Conservation (phyloP, 768 basidiomycete species). For the Gelatoporia subvermispora region DNA sequence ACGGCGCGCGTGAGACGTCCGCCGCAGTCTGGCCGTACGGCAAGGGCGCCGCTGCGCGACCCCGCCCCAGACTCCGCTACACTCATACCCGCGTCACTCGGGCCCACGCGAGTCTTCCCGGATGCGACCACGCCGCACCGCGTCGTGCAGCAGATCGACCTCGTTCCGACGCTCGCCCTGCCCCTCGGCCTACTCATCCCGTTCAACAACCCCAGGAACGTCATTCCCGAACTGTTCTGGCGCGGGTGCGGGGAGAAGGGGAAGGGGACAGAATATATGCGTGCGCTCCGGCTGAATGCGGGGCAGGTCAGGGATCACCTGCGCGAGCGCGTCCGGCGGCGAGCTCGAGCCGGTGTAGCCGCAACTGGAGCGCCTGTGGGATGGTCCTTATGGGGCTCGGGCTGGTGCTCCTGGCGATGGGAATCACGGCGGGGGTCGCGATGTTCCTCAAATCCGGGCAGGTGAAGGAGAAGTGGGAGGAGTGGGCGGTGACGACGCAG, state of each 20-base stretch:
- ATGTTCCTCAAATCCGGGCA: conserved; percentile 47
- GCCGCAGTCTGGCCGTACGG: conserved; percentile 91
- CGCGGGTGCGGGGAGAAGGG: conserved; percentile 35
- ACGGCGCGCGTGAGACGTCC: conserved; percentile 78
- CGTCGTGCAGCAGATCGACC: conserved; percentile 86
- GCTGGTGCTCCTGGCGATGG: conserved; percentile 51
- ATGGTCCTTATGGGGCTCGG: conserved; percentile 71
- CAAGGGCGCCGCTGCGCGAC: conserved; percentile 61
- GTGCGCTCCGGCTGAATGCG: conserved; percentile 66
- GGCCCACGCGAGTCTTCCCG: conserved; percentile 58
- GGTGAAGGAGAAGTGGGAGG: conserved; percentile 36
- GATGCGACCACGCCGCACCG: conserved; percentile 49
- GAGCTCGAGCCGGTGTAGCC: conserved; percentile 71
- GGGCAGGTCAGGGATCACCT: conserved; percentile 76
- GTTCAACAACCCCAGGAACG: conserved; percentile 87
- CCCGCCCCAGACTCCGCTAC: conserved; percentile 26
- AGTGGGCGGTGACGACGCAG: conserved; percentile 28
- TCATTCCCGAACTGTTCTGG: conserved; percentile 91
- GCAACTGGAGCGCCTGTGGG: conserved; percentile 44
- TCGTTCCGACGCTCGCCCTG: conserved; percentile 83
- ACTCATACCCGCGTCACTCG: conserved; percentile 42
- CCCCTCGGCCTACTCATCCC: conserved; percentile 92
- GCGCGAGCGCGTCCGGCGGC: conserved; percentile 53
- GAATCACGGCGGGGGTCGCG: conserved; percentile 49
- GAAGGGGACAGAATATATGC: conserved; percentile 39